Percentiles rank a stretch among this genome's conserved stretches.
Conservation (phyloP, 495 filamentous ascomycete genomes). For the Aspergillus sclerotioniger region DNA sequence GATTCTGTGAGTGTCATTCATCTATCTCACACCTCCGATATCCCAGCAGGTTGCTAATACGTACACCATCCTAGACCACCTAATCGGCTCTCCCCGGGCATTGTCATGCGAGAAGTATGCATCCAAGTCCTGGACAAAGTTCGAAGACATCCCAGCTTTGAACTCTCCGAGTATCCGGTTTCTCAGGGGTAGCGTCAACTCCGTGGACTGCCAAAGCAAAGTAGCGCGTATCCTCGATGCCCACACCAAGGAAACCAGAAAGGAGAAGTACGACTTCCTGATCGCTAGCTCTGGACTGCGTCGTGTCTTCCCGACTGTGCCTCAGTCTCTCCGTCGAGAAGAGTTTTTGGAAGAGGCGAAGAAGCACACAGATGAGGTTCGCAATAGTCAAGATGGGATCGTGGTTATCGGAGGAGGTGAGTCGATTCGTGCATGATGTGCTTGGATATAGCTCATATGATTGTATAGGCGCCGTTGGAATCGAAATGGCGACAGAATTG, state of each 20-base stretch:
- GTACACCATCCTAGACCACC: constrained; percentile 43
- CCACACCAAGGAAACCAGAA: constrained; percentile 16
- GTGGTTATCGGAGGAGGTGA: constrained; percentile 56
- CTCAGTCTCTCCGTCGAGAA: constrained; percentile 50
- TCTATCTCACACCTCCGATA: background rate
- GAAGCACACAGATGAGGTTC: constrained; percentile 24
- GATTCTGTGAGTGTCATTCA: constrained; percentile 54
- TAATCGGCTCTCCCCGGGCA: constrained; percentile 64
- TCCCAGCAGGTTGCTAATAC: constrained; percentile 1
- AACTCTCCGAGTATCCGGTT: constrained; percentile 49
- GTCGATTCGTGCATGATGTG: constrained; percentile 7
- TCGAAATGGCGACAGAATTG: constrained; percentile 70
- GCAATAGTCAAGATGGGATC: constrained; percentile 43
- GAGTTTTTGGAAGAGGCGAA: constrained; percentile 57
- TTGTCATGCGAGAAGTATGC: constrained; percentile 55
- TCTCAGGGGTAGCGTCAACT: constrained; percentile 55
- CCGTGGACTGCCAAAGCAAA: constrained; percentile 52
- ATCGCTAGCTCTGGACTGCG: constrained; percentile 60
- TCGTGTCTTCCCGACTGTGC: constrained; percentile 62
- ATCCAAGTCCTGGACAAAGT: constrained; percentile 59
- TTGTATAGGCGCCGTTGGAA: constrained; percentile 59
- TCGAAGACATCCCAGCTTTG: constrained; percentile 57
- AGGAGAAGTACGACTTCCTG: constrained; percentile 61
- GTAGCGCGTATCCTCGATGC: constrained; percentile 43
- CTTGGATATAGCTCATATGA: background rate